A percentile compares a stretch with the other conserved stretches of the same genome.
These are phyloP conservation scores for Bryoglossum gracile DNA, from an alignment of 495 filamentous ascomycete species.

Conservation along the genomic window DNA sequence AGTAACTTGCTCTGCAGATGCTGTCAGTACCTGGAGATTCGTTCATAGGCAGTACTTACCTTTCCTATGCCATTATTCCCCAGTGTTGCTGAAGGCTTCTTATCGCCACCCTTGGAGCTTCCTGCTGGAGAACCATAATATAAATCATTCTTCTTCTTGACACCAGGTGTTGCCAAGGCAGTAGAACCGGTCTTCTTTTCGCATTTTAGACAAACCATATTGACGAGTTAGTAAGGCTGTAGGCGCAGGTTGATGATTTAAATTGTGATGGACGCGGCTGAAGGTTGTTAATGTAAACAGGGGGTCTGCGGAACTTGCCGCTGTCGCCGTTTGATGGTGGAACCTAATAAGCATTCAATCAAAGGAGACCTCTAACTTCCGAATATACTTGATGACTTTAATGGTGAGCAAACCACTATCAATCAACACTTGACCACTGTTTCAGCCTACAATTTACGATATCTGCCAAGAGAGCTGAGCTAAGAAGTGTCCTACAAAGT, in stretches of 20 bases:
- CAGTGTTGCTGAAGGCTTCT: conserved; percentile 40
- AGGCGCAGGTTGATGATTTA: too few relatives aligned
- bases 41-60: conserved; percentile 28
- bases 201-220: conserved; percentile 66
- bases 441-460: background rate
- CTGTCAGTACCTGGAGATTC: conserved; percentile 9
- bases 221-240: too few relatives aligned
- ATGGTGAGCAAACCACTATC: background rate
- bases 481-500: conserved; percentile 2
- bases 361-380: too few relatives aligned
- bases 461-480: background rate
- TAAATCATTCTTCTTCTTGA: conserved; percentile 66
- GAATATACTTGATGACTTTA: too few relatives aligned
- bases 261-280: too few relatives aligned
- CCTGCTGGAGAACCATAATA: conserved; percentile 57
- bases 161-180: conserved; percentile 57
- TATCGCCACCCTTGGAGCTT: conserved; percentile 30
- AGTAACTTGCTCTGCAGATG: conserved; percentile 54
- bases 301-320: too few relatives aligned
- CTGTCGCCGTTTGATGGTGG: too few relatives aligned
- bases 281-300: too few relatives aligned
- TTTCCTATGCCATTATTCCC: conserved; percentile 50
- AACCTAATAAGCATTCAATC: too few relatives aligned
- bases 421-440: background rate
- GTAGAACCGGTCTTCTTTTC: conserved; percentile 54